These are phyloP conservation scores for Curvularia sp. DNA, from an alignment of 2,329 filamentous ascomycete species.

Conservation along the genomic window DNA sequence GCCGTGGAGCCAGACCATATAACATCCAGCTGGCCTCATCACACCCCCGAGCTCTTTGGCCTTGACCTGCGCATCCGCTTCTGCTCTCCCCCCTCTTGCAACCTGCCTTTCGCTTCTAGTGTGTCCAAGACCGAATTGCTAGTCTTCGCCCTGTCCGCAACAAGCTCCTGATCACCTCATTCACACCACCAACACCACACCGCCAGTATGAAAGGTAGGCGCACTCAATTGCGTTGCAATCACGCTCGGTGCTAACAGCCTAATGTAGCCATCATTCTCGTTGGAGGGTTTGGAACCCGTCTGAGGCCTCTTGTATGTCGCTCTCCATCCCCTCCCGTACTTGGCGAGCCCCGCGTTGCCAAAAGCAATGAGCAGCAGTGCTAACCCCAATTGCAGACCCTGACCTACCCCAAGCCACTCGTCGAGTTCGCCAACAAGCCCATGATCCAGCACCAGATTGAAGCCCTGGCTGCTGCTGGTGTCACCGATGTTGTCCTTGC, in stretches of 20 bases:
- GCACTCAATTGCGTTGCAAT: constrained; percentile 14
- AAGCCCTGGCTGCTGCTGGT: constrained; percentile 89
- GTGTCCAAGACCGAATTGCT: constrained; percentile 27
- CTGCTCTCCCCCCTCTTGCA: constrained; percentile 5
- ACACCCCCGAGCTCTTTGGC: constrained; percentile 27
- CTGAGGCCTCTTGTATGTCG: constrained; percentile 86
- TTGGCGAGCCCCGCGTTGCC: constrained; percentile 28
- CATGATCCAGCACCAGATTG: constrained; percentile 98
- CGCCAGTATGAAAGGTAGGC: constrained; percentile 52
- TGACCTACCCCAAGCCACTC: constrained; percentile 95
- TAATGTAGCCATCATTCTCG: constrained; percentile 86
- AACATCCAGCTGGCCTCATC: constrained; percentile 36
- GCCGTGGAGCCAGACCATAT: constrained; percentile 17
- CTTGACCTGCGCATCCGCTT: constrained; percentile 21
- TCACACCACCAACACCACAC: constrained; percentile 34
- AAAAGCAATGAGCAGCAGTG: constrained; percentile 14
- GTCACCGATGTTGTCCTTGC: constrained; percentile 98
- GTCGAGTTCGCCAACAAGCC: constrained; percentile 99
- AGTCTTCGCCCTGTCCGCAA: constrained; percentile 22
- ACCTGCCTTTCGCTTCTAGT: constrained; percentile 17
- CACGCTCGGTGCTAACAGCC: constrained; percentile 19
- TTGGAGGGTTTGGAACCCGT: constrained; percentile 98
- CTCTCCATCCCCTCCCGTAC: constrained; percentile 18
- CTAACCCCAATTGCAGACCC: constrained; percentile 67
- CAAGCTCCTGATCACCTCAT: constrained; percentile 16